phyloP scores from a whole-genome alignment of 805 yeast genomes.

The Myxozyma geophila region DNA sequence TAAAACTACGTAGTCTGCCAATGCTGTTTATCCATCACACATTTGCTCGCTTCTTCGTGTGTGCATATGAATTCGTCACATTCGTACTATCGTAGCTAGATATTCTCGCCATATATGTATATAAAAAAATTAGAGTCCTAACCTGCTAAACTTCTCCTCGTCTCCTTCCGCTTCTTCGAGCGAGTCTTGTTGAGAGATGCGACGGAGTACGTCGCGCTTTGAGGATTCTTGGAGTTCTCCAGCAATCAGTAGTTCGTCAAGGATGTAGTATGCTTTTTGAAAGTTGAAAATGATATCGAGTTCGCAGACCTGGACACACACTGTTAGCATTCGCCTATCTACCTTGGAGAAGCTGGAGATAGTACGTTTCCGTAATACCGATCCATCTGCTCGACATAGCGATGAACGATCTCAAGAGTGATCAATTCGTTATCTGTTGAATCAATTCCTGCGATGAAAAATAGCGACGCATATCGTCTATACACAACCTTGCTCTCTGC shows the following conservation, averaged over 20 bases:
- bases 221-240: constrained; percentile 87
- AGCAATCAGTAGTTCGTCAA: constrained; percentile 87
- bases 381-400: constrained; percentile 97
- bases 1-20: too few relatives aligned
- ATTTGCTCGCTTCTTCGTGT: too few relatives aligned
- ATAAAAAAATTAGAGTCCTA: constrained; percentile 14
- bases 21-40: too few relatives aligned
- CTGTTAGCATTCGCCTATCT: neutral
- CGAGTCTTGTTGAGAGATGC: constrained; percentile 84
- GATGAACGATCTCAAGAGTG: constrained; percentile 83
- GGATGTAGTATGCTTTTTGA: constrained; percentile 86
- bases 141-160: constrained; percentile 45
- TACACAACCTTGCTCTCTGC: constrained; percentile 80
- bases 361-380: constrained; percentile 54
- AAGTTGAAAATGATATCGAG: constrained; percentile 95
- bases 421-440: constrained; percentile 83
- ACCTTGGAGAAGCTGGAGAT: neutral
- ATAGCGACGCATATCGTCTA: constrained; percentile 89
- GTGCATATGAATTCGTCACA: constrained; percentile 6
- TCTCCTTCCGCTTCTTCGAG: constrained; percentile 77
- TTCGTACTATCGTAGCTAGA: neutral
- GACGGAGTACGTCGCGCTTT: constrained; percentile 73
- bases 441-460: constrained; percentile 85
- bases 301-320: constrained; percentile 58
- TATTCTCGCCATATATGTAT: neutral